These are phyloP conservation scores for Nakazawaea siamensis DNA, from an alignment of 805 yeast species.

Conservation along the genomic window DNA sequence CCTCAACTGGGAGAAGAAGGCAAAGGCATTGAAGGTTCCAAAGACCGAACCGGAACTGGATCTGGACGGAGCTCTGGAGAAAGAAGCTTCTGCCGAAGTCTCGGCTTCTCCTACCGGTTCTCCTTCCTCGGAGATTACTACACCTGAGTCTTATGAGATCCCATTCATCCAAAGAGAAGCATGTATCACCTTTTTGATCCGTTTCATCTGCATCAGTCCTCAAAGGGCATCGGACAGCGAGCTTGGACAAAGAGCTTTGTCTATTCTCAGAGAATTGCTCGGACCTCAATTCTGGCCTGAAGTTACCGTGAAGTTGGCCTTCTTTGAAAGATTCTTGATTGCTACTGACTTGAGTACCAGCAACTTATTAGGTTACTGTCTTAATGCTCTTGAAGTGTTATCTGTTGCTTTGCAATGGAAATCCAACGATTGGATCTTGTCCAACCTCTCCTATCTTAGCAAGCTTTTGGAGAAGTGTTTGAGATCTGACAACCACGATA, in stretches of 20 bases:
- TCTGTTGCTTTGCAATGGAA: conserved; percentile 78
- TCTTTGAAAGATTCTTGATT: conserved; percentile 81
- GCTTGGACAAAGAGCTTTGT: conserved; percentile 72
- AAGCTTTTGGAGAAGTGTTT: conserved; percentile 73
- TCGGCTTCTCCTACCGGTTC: conserved; percentile 1
- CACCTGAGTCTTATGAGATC: conserved; percentile 44
- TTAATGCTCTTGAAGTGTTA: conserved; percentile 87
- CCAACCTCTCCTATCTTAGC: conserved; percentile 61
- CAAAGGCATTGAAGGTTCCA: conserved; percentile 18
- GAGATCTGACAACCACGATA: conserved; percentile 75
- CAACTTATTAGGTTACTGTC: conserved; percentile 66
- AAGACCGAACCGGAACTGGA: conserved; percentile 4
- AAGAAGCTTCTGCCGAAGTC: conserved; percentile 6
- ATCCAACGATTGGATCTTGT: conserved; percentile 67
- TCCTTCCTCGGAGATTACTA: conserved; percentile 30
- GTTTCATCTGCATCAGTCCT: conserved; percentile 82
- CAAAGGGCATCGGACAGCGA: conserved; percentile 80
- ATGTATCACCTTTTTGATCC: conserved; percentile 77
- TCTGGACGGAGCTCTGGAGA: conserved; percentile 1
- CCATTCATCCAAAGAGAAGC: conserved; percentile 83
- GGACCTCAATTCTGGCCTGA: conserved; percentile 79
- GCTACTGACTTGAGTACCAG: conserved; percentile 67
- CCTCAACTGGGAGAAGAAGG: conserved; percentile 72
- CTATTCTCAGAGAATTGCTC: conserved; percentile 65
- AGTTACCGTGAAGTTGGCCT: conserved; percentile 75